A percentile compares a stretch with the other conserved stretches of the same genome.
These are phyloP conservation scores for Paxillus rubicundulus DNA, from an alignment of 768 basidiomycete genomes.

Conservation along the genomic window DNA sequence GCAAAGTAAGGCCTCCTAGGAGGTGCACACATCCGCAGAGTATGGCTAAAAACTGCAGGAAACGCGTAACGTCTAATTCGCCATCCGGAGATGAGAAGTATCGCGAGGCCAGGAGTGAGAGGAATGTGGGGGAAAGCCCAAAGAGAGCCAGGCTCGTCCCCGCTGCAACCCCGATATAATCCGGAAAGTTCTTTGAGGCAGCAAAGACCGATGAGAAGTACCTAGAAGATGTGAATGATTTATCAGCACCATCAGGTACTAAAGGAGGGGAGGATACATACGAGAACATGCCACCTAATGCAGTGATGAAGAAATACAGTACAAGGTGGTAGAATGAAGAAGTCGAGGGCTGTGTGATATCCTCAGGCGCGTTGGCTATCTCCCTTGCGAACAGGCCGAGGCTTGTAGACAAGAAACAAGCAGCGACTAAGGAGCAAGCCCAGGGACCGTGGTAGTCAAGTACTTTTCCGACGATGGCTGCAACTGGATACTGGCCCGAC, in stretches of 20 bases:
- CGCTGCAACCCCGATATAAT: constrained; percentile 61
- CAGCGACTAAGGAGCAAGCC: constrained; percentile 60
- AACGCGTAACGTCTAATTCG: constrained; percentile 48
- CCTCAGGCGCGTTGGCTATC: constrained; percentile 45
- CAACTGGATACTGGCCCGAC: constrained; percentile 78
- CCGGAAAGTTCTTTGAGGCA: constrained; percentile 68
- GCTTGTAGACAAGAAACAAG: constrained; percentile 54
- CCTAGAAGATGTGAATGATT: constrained; percentile 22
- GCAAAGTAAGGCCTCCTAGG: constrained; percentile 49
- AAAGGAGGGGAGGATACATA: constrained; percentile 35
- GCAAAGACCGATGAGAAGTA: constrained; percentile 77
- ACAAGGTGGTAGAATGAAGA: constrained; percentile 53
- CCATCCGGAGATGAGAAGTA: constrained; percentile 52
- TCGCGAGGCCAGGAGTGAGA: constrained; percentile 60
- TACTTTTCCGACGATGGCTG: constrained; percentile 64
- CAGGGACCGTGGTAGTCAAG: constrained; percentile 69
- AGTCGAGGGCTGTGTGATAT: constrained; percentile 35
- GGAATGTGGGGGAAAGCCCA: constrained; percentile 77
- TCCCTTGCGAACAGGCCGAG: constrained; percentile 64
- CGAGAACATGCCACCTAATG: constrained; percentile 72
- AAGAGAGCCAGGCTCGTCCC: constrained; percentile 71
- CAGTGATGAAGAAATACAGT: constrained; percentile 58
- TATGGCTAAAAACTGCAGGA: constrained; percentile 56
- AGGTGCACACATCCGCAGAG: constrained; percentile 53
- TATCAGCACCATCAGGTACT: background rate